Evolutionary conservation across 75 land plant species (phyloP).

Genomic region (Sequoiadendron giganteum): DNA sequence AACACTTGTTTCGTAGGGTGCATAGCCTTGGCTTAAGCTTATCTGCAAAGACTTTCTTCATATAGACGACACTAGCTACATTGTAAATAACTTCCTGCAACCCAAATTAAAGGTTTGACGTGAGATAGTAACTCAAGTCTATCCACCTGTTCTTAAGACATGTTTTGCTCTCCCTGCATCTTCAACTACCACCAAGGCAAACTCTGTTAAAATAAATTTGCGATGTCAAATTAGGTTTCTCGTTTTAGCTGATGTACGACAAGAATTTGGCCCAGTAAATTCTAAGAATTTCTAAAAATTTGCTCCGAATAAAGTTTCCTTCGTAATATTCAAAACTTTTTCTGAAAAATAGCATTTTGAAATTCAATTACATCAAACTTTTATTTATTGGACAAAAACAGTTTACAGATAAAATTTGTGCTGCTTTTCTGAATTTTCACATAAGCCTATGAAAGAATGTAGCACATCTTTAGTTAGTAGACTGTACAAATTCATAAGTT

Average conservation of each 20-base stretch:
- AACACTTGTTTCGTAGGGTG: no score
- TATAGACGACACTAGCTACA: no score
- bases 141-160: background rate
- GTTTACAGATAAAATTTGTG: background rate
- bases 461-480: background rate
- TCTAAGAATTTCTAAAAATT: background rate
- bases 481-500: background rate
- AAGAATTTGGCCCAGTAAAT: background rate
- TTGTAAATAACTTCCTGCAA: no score
- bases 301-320: background rate
- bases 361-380: background rate
- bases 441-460: background rate
- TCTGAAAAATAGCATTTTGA: background rate
- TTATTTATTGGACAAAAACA: background rate
- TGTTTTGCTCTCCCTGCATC: background rate
- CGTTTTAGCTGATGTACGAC: background rate
- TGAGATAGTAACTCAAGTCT: background rate
- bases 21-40: no score
- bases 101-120: background rate
- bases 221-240: background rate
- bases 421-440: background rate
- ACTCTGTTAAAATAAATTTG: background rate
- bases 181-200: background rate
- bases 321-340: background rate
- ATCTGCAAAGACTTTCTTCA: no score